These are phyloP conservation scores for Stramenopiles sp. DNA, from an alignment of 352 stramenopile species.

Conservation along the genomic window DNA sequence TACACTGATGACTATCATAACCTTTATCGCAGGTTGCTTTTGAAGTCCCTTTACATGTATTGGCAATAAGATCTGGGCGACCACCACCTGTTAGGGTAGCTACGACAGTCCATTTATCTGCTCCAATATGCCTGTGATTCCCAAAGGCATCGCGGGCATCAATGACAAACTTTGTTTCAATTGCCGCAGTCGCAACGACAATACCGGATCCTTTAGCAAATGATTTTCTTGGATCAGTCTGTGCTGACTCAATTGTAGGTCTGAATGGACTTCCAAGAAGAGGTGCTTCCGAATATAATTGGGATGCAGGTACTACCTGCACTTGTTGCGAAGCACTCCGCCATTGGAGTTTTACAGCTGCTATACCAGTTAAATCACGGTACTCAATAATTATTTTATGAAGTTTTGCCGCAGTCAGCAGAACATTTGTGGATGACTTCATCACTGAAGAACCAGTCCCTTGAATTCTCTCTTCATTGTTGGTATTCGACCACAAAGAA, in stretches of 20 bases:
- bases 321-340: conserved; percentile 48
- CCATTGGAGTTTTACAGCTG: conserved; percentile 45
- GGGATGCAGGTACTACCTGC: conserved; percentile 30
- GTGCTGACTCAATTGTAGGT: conserved; percentile 42
- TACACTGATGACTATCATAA: conserved; percentile 32
- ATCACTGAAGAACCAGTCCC: too few species aligned
- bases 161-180: conserved; percentile 48
- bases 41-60: conserved; percentile 48
- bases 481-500: too few species aligned
- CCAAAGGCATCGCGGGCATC: conserved; percentile 55
- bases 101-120: conserved; percentile 17
- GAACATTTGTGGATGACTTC: too few species aligned
- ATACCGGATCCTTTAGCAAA: conserved; percentile 41
- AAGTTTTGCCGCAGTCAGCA: conserved; percentile 28
- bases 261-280: conserved; percentile 64
- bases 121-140: conserved; percentile 52
- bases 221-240: conserved; percentile 69
- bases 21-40: conserved; percentile 50
- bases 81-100: conserved; percentile 16
- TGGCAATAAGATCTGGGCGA: conserved; percentile 23
- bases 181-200: conserved; percentile 29
- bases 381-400: conserved; percentile 78
- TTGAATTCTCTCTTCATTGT: too few species aligned
- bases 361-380: conserved; percentile 48
- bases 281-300: conserved; percentile 43